Conservation (phyloP, 257 asterid species). For the Gentiana dahurica region DNA sequence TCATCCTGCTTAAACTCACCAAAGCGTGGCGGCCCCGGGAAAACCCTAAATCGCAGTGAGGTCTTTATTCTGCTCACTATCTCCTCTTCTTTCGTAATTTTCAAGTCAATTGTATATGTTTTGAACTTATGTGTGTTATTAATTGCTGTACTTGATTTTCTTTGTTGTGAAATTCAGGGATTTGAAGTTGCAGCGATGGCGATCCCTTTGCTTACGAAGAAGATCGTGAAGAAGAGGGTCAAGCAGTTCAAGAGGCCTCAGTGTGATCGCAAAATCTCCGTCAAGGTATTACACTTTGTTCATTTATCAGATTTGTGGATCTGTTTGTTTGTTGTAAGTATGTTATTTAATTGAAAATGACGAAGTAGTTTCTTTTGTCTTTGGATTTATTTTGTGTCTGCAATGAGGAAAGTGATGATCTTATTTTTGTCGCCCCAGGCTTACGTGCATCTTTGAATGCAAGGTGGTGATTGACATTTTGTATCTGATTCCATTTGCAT, state of each 20-base stretch:
- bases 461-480: slow-evolving; percentile 30
- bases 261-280: slow-evolving; percentile 28
- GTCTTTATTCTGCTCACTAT: background rate
- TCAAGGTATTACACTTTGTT: slow-evolving; percentile 9
- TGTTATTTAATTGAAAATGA: background rate
- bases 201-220: slow-evolving; percentile 22
- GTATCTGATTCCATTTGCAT: slow-evolving; percentile 19
- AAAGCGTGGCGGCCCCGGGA: slow-evolving; percentile 2
- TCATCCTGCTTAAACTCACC: too few relatives aligned
- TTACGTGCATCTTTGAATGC: slow-evolving; percentile 26
- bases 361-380: too few relatives aligned
- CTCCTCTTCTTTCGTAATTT: too few relatives aligned
- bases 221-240: slow-evolving; percentile 26
- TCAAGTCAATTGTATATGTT: too few relatives aligned
- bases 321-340: background rate
- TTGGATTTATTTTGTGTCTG: too few relatives aligned
- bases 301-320: too few relatives aligned
- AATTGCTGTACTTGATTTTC: background rate
- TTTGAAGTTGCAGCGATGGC: slow-evolving; percentile 16
- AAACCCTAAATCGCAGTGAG: slow-evolving; percentile 13
- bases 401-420: slow-evolving; percentile 19
- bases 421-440: slow-evolving; percentile 43
- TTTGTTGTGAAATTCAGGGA: background rate
- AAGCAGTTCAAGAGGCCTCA: slow-evolving; percentile 29
- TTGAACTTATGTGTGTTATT: background rate